These are phyloP conservation scores for Acanthamoeba culbertsoni DNA, from an alignment of 208 protist species.

Conservation along the genomic window DNA sequence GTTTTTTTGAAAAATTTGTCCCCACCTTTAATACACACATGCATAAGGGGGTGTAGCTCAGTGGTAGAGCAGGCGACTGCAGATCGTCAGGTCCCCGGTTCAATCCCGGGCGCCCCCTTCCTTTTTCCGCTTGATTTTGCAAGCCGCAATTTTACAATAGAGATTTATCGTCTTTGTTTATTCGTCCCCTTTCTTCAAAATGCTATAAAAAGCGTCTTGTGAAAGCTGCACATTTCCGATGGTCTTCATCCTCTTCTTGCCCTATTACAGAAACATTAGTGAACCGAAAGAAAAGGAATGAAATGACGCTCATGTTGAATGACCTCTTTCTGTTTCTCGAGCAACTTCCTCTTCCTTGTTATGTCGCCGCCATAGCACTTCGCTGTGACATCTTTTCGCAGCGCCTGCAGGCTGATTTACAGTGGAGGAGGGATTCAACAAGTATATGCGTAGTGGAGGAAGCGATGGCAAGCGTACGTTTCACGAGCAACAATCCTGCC, in stretches of 20 bases:
- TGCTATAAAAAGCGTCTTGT: slow-evolving; percentile 87
- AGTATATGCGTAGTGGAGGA: not conserved
- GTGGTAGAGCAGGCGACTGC: slow-evolving; percentile 28
- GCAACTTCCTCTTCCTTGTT: slow-evolving; percentile 94
- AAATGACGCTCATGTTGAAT: not conserved
- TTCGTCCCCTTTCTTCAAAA: not conserved
- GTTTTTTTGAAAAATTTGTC: too few species aligned
- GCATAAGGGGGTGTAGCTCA: not conserved
- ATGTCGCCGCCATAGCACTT: slow-evolving; percentile 92
- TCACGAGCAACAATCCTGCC: slow-evolving; percentile 91
- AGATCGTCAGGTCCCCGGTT: slow-evolving; percentile 30
- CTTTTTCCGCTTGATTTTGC: not conserved
- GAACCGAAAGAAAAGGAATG: not conserved
- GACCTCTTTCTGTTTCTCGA: slow-evolving; percentile 95
- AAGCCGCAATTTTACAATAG: too few species aligned
- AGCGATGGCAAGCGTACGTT: slow-evolving; percentile 73
- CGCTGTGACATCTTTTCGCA: slow-evolving; percentile 92
- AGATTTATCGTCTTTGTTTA: not conserved
- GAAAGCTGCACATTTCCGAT: slow-evolving; percentile 92
- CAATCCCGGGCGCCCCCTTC: slow-evolving; percentile 17
- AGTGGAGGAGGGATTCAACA: not conserved
- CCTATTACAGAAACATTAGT: slow-evolving; percentile 59
- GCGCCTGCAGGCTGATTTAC: slow-evolving; percentile 81
- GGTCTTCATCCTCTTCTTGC: slow-evolving; percentile 94
- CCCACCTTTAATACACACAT: too few species aligned